Base-by-base conservation (phyloP, 768 basidiomycete species). In the Calocera cornea region DNA sequence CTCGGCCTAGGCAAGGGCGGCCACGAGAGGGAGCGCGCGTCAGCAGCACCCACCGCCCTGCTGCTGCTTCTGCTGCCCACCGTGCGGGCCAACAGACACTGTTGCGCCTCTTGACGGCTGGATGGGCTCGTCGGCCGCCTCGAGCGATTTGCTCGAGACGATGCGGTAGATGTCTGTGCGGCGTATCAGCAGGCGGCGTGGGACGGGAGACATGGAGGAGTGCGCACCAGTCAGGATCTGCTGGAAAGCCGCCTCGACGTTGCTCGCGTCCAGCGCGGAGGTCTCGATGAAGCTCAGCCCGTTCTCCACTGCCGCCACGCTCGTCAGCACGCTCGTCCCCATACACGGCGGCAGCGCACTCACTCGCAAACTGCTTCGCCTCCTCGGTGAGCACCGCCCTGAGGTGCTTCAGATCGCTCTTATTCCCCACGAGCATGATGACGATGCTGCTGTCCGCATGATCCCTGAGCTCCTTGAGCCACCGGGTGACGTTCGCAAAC, bases 261-360 rank as follows among this genome's bases (percentile, higher is more conserved):
- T 97, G 64, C 92, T 95, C 73, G 95, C 92, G 86, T 99, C 97
- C 84, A 98, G 87, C 80, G 95, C 95, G 74, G 95, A 99, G 69
- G 95, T 99, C 83, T 99, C 95, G 71, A 99, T 95, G 83, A 95
- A 95, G 67, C 89, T 90, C 72, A 97, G 78, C 24, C 87, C 87
- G 74, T 95, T 93, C 80, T 95, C 93, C 72, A 89, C 92, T 92
- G 65, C 2, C 10, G 8, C 12, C 12, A 27, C 10, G 14, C 8
- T 24, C 12, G 49, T 24, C 49, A 50, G 12, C 49, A 27, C 14
- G 8, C 49, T 14, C 8, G 24, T 16, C 14, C 24, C 10, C 49
- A 50, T n/a, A 8, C 49, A 14, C 12, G 49, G 49, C 40, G 22
- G 49, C 14, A 7, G 14, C 14, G 49, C 64, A 83, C 86, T 75